Evolutionary conservation across 345 rosid genomes (phyloP), one percentile per base, ranked within the genome.

Genomic region (Cochlearia excelsa): DNA sequence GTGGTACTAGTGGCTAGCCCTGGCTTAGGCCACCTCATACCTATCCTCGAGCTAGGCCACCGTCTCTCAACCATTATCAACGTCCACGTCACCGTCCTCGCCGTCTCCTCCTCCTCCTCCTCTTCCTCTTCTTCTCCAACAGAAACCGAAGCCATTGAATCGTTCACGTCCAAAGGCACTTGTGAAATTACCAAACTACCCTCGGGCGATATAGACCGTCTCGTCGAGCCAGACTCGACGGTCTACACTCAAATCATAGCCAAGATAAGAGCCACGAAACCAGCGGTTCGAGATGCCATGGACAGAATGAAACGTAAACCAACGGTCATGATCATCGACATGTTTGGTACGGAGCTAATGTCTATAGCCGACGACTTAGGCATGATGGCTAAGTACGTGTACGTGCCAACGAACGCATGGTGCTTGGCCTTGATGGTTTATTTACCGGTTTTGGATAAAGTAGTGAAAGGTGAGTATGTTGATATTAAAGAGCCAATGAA

Each of bases 1-100:
- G 69, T 59, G 3, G 63, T 73, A 1, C 64, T 82, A 11, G 68
- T 84, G 29, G 56, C 90, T 4, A 77, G 82, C 56, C 90, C 88
- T 7, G 86, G 90, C 40, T 30, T 82, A 41, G 85, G 86, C 30
- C 88, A 84, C 69, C 66, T 84, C 4, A 82, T 82, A 65, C 88
- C 95, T 0, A 49, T 68, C 37, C 49, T 84, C 26, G 88, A 79
- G 57, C 81, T 88, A n/a, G 79, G 81, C 4, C 68, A 78, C 65
- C 75, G 78, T 56, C 77, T 88, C 38, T 60, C 40, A 27, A 55
- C 65, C 10, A 38, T 11, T 40, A 77, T 62, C 46, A 65, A 70
- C 57, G 46, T 78, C 46, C 29, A 76, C 3, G 76, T 83, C 41
- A 80, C 86, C 10, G 38, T 82, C 47, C 68, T 80, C n/a, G 71